Percentiles rank a stretch among this genome's conserved stretches.
phyloP scores from a whole-genome alignment of 164 flowering plant species.

The Piper betle region DNA sequence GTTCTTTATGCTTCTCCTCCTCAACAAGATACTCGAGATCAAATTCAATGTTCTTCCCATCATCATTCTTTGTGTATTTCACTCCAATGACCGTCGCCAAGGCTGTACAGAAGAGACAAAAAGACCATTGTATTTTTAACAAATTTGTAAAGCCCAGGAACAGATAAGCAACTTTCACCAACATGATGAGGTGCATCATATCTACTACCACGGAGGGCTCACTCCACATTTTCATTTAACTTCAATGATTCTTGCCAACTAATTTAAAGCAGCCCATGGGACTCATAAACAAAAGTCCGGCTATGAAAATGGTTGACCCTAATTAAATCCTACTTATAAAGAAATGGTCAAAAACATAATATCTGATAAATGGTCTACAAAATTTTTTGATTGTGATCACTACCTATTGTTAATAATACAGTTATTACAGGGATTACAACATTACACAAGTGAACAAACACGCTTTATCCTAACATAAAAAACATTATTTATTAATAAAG shows the following conservation, averaged over 20 bases:
- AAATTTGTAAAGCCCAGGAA: background rate
- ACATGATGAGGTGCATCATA: background rate
- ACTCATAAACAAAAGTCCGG: background rate
- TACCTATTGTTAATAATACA: too few relatives aligned
- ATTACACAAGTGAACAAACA: too few relatives aligned
- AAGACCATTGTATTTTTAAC: background rate
- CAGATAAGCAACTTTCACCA: background rate
- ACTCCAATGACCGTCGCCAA: conserved; percentile 52
- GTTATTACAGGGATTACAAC: too few relatives aligned
- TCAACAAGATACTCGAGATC: conserved; percentile 58
- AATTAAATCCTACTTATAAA: too few relatives aligned
- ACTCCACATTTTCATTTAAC: background rate
- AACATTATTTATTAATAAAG: too few relatives aligned
- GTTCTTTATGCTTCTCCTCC: conserved; percentile 44
- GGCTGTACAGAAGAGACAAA: conserved; percentile 25
- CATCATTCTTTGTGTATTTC: conserved; percentile 53
- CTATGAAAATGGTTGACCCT: too few relatives aligned
- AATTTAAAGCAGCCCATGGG: background rate
- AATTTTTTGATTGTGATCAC: too few relatives aligned
- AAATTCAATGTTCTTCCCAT: conserved; percentile 15
- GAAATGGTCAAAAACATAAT: too few relatives aligned
- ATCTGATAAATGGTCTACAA: too few relatives aligned
- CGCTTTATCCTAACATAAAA: too few relatives aligned
- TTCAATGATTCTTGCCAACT: background rate
- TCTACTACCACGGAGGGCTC: too few relatives aligned